Evolutionary conservation across 2,329 filamentous ascomycete genomes (phyloP).

Genomic region (Didymella pinodella): DNA sequence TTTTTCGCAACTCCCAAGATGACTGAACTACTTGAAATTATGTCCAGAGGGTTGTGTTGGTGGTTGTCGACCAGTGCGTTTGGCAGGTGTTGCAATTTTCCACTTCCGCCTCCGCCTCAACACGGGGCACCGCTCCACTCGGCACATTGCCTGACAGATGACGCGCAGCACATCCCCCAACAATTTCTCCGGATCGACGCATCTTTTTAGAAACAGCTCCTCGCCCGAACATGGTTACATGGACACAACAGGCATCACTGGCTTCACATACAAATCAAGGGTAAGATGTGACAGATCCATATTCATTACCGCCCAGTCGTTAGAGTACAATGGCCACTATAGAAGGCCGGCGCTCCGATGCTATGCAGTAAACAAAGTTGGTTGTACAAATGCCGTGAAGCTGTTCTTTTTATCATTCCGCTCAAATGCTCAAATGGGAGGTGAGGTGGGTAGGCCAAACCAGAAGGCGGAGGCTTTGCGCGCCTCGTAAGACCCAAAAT

Average conservation of each 20-base stretch:
- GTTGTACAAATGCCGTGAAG: conserved; percentile 41
- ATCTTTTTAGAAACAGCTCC: conserved; percentile 11
- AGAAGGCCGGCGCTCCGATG: conserved; percentile 48
- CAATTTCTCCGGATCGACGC: conserved; percentile 38
- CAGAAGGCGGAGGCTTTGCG: conserved; percentile 22
- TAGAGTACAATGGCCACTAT: conserved; percentile 45
- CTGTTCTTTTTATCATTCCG: conserved; percentile 31
- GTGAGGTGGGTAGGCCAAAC: conserved; percentile 26
- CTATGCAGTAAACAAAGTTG: conserved; percentile 50
- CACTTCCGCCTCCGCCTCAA: conserved; percentile 24
- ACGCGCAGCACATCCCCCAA: conserved; percentile 34
- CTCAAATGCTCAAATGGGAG: conserved; percentile 37
- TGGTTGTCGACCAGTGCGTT: conserved; percentile 1
- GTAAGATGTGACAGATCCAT: conserved; percentile 12
- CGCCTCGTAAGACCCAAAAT: conserved; percentile 24
- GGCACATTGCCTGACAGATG: conserved; percentile 33
- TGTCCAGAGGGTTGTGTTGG: not conserved
- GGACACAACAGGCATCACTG: too few relatives aligned
- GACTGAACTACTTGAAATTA: not conserved
- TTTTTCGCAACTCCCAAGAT: not conserved
- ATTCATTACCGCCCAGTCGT: conserved; percentile 25
- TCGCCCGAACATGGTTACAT: not conserved
- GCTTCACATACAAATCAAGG: too few relatives aligned
- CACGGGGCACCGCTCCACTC: conserved; percentile 28
- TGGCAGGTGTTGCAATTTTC: conserved; percentile 17